Percentiles rank a stretch among this genome's conserved stretches.
These are phyloP conservation scores for Musa acuminata DNA, from an alignment of 176 grass and related monocot genomes.

Conservation along the genomic window DNA sequence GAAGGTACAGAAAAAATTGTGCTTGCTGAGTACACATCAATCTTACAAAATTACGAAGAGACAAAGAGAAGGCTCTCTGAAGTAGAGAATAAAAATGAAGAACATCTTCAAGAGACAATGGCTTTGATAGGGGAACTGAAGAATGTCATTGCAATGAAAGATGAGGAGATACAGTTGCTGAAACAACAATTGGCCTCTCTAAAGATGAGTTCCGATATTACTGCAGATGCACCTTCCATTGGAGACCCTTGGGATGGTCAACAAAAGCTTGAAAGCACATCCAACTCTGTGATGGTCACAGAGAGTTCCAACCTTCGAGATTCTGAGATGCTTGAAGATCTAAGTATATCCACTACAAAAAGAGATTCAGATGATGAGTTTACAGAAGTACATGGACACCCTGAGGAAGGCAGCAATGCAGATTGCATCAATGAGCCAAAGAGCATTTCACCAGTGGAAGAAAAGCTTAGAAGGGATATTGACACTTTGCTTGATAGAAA, in stretches of 20 bases:
- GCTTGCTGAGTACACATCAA: constrained; percentile 51
- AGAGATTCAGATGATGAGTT: neutral
- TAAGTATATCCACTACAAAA: constrained; percentile 4
- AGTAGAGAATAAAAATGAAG: constrained; percentile 66
- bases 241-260: neutral
- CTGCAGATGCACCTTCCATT: neutral
- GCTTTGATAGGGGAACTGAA: constrained; percentile 45
- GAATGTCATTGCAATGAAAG: constrained; percentile 71
- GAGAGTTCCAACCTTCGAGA: neutral
- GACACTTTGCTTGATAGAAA: constrained; percentile 78
- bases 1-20: constrained; percentile 53
- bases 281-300: neutral
- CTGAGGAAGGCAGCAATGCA: constrained; percentile 26
- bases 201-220: constrained; percentile 19
- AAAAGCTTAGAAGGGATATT: constrained; percentile 63
- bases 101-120: constrained; percentile 51
- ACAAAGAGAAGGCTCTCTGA: constrained; percentile 56
- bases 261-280: neutral
- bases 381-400: constrained; percentile 24
- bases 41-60: constrained; percentile 64
- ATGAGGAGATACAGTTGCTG: constrained; percentile 53
- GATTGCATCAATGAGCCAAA: constrained; percentile 5
- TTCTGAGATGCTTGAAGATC: neutral
- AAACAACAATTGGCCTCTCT: constrained; percentile 37
- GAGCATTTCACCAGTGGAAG: constrained; percentile 22